These are phyloP conservation scores for Tripterygium wilfordii DNA, from an alignment of 177 flowering plant genomes.

Conservation along the genomic window DNA sequence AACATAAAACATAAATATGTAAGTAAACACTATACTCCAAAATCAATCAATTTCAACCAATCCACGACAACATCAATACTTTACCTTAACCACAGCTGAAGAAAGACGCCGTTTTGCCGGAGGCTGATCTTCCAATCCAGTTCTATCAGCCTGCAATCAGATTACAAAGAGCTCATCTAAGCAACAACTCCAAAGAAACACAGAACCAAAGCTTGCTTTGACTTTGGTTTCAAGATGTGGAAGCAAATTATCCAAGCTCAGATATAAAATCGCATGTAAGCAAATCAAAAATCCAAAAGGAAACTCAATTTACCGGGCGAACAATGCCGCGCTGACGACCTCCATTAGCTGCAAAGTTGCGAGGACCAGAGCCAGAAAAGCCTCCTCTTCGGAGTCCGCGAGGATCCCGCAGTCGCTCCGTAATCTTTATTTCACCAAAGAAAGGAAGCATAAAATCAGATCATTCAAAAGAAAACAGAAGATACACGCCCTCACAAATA, in stretches of 20 bases:
- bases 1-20: too few species aligned
- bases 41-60: not conserved
- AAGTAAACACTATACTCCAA: too few species aligned
- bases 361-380: slow-evolving; percentile 36
- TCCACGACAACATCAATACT: too few species aligned
- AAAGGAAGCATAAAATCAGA: too few species aligned
- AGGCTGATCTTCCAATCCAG: slow-evolving; percentile 63
- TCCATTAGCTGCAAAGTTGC: slow-evolving; percentile 50
- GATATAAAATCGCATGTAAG: too few species aligned
- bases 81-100: slow-evolving; percentile 92
- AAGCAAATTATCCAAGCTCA: not conserved
- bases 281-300: not conserved
- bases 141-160: slow-evolving; percentile 59
- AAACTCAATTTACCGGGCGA: slow-evolving; percentile 80
- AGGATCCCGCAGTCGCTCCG: slow-evolving; percentile 88
- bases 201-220: too few species aligned
- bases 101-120: slow-evolving; percentile 73
- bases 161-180: not conserved
- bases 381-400: slow-evolving; percentile 83
- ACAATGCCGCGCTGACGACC: slow-evolving; percentile 54
- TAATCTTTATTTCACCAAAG: too few species aligned
- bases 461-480: slow-evolving; percentile 6
- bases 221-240: not conserved
- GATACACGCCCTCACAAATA: too few species aligned
- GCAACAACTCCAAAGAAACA: not conserved